Conservation (phyloP, 2,329 filamentous ascomycete species). For the Didymella keratinophila region DNA sequence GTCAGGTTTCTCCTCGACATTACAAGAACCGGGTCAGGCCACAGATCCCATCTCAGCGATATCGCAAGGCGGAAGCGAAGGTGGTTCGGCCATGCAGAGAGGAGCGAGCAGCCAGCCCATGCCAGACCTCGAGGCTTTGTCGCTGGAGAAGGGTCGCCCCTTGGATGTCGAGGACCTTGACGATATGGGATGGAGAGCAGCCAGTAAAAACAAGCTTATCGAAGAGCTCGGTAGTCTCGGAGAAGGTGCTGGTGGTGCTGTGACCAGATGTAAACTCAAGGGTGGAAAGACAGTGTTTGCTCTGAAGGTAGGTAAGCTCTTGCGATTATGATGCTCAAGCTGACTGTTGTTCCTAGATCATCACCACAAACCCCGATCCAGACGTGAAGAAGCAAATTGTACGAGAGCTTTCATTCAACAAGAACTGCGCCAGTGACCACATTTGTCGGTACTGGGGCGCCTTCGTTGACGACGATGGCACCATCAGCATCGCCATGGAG, state of each 20-base stretch:
- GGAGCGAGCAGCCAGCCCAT: constrained; percentile 82
- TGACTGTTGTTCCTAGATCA: constrained; percentile 65
- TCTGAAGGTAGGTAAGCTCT: constrained; percentile 72
- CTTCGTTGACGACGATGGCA: constrained; percentile 92
- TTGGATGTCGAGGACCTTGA: constrained; percentile 94
- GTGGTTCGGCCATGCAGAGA: constrained; percentile 75
- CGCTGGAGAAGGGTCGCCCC: constrained; percentile 80
- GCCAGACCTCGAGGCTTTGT: constrained; percentile 79
- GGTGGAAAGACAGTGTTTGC: constrained; percentile 95
- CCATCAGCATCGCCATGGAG: constrained; percentile 98
- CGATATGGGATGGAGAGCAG: constrained; percentile 93
- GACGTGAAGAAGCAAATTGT: constrained; percentile 99
- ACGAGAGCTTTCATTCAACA: constrained; percentile 96
- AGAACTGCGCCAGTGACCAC: constrained; percentile 92
- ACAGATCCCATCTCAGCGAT: constrained; percentile 90
- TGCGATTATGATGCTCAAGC: constrained; percentile 1
- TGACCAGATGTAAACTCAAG: constrained; percentile 88
- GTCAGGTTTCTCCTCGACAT: constrained; percentile 76
- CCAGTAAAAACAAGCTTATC: constrained; percentile 87
- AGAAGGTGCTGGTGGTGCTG: constrained; percentile 93
- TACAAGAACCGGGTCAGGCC: constrained; percentile 65
- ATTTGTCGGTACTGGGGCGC: constrained; percentile 98
- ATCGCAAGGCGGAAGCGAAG: constrained; percentile 76
- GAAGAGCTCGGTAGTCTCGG: constrained; percentile 87
- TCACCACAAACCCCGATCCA: constrained; percentile 96